Conservation (phyloP, 2,329 filamentous ascomycete genomes). For the Alternaria sp. region DNA sequence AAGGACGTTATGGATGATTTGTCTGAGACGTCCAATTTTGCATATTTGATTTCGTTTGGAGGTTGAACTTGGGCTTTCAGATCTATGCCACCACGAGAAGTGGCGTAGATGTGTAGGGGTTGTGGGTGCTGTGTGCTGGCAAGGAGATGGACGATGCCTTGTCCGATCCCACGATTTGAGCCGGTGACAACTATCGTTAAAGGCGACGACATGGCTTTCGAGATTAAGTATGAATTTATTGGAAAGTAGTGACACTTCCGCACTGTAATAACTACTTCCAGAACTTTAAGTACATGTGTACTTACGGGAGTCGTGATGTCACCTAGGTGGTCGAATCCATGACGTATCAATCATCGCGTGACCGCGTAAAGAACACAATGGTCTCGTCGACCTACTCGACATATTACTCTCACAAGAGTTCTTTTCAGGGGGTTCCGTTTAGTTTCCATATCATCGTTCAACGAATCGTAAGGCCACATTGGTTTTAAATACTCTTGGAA, state of each 20-base stretch:
- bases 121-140: conserved; percentile 20
- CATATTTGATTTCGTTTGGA: conserved; percentile 23
- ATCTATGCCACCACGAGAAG: conserved; percentile 27
- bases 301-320: conserved; percentile 8
- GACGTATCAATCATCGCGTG: conserved; percentile 6
- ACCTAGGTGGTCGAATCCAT: conserved; percentile 1
- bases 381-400: too few species aligned
- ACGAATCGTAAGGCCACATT: too few species aligned
- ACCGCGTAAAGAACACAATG: too few species aligned
- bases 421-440: too few species aligned
- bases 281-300: background rate
- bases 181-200: conserved; percentile 34
- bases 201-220: conserved; percentile 17
- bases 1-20: conserved; percentile 24
- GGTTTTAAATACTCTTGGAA: too few species aligned
- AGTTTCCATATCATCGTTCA: too few species aligned
- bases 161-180: conserved; percentile 32
- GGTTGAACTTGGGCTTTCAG: conserved; percentile 10
- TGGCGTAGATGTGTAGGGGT: conserved; percentile 29
- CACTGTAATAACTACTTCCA: background rate
- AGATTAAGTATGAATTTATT: background rate
- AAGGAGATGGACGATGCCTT: conserved; percentile 31
- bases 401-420: too few species aligned
- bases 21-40: conserved; percentile 25
- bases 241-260: background rate